phyloP scores from a whole-genome alignment of 1,284 basidiomycete genomes.

The Sporisorium sorghi region DNA sequence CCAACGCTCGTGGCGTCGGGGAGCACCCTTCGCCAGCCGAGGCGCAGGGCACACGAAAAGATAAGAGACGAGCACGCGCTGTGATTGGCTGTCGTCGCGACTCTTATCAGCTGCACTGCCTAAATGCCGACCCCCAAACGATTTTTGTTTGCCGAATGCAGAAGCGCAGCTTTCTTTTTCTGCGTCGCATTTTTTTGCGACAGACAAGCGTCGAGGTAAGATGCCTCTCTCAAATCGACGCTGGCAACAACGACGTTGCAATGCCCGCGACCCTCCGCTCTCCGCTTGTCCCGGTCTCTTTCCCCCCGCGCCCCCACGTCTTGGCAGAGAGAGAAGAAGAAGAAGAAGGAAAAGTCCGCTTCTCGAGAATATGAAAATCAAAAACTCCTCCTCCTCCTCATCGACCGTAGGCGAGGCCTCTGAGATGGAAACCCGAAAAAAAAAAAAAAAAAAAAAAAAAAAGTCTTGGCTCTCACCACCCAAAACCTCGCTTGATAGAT shows the following conservation, averaged over 20 bases:
- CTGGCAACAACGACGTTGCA: background rate
- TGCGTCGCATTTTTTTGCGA: slow-evolving; percentile 6
- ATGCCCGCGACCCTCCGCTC: slow-evolving; percentile 2
- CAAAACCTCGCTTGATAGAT: background rate
- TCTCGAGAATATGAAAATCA: background rate
- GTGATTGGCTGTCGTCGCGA: slow-evolving; percentile 4
- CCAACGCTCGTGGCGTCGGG: too few relatives aligned
- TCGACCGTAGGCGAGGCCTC: too few relatives aligned
- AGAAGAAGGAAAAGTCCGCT: background rate
- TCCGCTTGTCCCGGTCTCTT: background rate
- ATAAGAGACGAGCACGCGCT: background rate
- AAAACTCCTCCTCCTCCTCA: too few relatives aligned
- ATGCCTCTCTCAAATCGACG: slow-evolving; percentile 6
- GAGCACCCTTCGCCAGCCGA: background rate
- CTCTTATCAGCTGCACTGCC: background rate
- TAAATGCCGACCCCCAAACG: slow-evolving; percentile 1
- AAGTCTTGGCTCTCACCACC: slow-evolving; percentile 15
- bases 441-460: slow-evolving; percentile 6
- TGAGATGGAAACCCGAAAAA: background rate
- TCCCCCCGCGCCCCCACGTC: background rate
- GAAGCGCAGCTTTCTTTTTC: background rate
- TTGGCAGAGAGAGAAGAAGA: background rate
- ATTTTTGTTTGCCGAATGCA: background rate
- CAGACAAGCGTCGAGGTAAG: background rate
- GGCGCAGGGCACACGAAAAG: background rate